Conservation (phyloP, 768 basidiomycete species). For the Leccinum longicurvipes region DNA sequence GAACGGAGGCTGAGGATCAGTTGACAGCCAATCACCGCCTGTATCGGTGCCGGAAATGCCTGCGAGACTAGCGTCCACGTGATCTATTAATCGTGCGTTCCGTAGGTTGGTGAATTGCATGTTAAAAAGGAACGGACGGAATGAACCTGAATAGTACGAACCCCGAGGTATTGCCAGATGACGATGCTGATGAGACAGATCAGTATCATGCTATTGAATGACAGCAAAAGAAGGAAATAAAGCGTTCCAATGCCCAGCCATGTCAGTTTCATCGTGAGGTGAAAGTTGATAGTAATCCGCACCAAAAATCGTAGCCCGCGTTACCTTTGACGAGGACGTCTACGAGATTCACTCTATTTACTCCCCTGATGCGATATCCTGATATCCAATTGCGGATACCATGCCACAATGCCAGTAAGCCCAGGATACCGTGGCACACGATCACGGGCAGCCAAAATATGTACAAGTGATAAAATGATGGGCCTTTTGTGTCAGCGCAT, state of each 20-base stretch:
- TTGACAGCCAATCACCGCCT: neutral
- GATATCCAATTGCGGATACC: neutral
- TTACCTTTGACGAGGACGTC: neutral
- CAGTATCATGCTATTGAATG: neutral
- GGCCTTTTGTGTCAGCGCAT: neutral
- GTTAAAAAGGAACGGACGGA: too few species aligned
- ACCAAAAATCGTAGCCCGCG: neutral
- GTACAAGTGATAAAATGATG: neutral
- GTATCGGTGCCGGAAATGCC: conserved; percentile 1
- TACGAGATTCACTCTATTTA: neutral
- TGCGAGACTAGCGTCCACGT: conserved; percentile 2
- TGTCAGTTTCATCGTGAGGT: too few species aligned
- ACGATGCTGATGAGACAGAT: neutral
- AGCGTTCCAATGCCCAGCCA: too few species aligned
- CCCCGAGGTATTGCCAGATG: neutral
- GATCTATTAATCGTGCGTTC: too few species aligned
- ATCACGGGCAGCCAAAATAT: conserved; percentile 9
- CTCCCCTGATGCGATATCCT: neutral
- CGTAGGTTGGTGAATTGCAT: too few species aligned
- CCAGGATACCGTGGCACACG: conserved; percentile 2
- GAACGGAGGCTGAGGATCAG: neutral
- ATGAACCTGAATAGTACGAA: too few species aligned
- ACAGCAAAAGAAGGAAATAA: too few species aligned
- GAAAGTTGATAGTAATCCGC: too few species aligned
- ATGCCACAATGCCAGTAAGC: conserved; percentile 3